Base-by-base conservation (phyloP, 495 filamentous ascomycete genomes). In the Podospora pseudocomata region DNA sequence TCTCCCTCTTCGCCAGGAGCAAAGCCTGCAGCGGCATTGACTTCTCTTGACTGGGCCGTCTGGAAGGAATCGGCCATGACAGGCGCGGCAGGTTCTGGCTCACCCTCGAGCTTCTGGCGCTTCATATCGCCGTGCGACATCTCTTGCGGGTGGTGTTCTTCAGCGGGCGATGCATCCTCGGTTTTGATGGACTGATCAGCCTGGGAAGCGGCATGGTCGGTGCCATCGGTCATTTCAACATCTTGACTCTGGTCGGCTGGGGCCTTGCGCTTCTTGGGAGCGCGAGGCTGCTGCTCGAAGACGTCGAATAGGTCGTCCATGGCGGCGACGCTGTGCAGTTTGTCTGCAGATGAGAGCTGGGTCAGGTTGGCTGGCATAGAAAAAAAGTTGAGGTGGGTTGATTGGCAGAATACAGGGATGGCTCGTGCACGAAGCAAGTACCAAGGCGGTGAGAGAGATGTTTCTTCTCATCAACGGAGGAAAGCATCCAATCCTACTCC, bases 31-130 rank as follows among this genome's bases (percentile, higher is more conserved):
- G 91, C 89, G 4, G 88, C 90, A 39, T 89, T 90, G 32, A 97
- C 86, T 76, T 99, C 92, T 80, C 92, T 83, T 56, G 94, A 94
- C 79, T 97, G 90, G 74, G 93, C 92, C n/a, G 96, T 97, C 79
- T 98, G 89, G 78, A 98, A 99, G 16, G 91, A 86, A 80, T 99
- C 95, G 55, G 93, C 93, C 68, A 97, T 87, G 54, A 97, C 88
- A 19, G 95, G 92, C 67, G 90, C 92, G 18, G 89, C 85, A 70
- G 86, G 89, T 55, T 85, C 84, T 4, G 55, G 13, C 11, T 58
- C 55, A n/a, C 55, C 55, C n/a, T 93, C 87, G 71, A 89, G 87
- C 70, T 91, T 87, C 70, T 87, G 89, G 55, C 94, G 89, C 79
- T 97, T 99, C 67, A 77, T 75, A 60, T 79, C 77, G 67, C 77